phyloP scores from a whole-genome alignment of 495 filamentous ascomycete genomes.

The Daldinia bambusicola region DNA sequence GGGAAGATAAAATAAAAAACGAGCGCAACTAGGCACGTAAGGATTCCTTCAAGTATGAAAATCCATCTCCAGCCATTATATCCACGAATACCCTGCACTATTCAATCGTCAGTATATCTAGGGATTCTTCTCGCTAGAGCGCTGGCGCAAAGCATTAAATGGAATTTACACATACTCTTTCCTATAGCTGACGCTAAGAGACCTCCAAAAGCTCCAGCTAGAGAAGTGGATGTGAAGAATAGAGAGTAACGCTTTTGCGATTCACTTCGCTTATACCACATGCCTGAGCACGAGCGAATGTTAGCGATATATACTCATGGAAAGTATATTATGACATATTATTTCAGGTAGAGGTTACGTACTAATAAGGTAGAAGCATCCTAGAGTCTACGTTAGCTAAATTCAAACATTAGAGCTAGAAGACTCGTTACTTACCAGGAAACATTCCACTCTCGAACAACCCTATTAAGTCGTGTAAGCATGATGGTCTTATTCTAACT shows the following conservation, averaged over 20 bases:
- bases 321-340: neutral
- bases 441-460: constrained; percentile 92
- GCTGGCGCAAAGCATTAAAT: too few relatives aligned
- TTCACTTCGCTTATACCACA: constrained; percentile 91
- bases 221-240: constrained; percentile 84
- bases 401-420: neutral
- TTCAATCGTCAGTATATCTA: constrained; percentile 27
- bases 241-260: constrained; percentile 89
- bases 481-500: neutral
- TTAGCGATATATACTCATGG: constrained; percentile 8
- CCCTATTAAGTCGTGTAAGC: constrained; percentile 53
- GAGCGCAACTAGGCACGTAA: constrained; percentile 78
- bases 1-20: constrained; percentile 83
- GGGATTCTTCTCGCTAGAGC: neutral
- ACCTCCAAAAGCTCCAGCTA: constrained; percentile 90
- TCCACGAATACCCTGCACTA: constrained; percentile 69
- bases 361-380: constrained; percentile 79
- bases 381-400: constrained; percentile 43
- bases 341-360: constrained; percentile 30
- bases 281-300: constrained; percentile 54
- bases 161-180: constrained; percentile 60
- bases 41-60: constrained; percentile 74
- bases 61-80: constrained; percentile 91
- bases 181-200: constrained; percentile 84
- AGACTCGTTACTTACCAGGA: constrained; percentile 62